A percentile compares a stretch with the other conserved stretches of the same genome.
phyloP scores from a whole-genome alignment of 2,329 filamentous ascomycete genomes.

The Nothopassalora personata region DNA sequence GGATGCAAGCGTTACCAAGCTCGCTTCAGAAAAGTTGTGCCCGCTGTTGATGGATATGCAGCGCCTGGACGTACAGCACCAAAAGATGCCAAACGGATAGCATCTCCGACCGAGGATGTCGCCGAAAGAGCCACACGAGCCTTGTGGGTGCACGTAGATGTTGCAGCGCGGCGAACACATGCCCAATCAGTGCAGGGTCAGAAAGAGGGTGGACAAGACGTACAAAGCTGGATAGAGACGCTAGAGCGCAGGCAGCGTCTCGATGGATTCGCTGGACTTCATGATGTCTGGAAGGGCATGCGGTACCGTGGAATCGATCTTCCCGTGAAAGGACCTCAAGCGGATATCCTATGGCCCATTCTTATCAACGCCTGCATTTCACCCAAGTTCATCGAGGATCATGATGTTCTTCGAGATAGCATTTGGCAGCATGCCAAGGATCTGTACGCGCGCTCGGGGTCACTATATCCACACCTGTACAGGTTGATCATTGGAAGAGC shows the following conservation, averaged over 20 bases:
- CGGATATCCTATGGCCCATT: slow-evolving; percentile 42
- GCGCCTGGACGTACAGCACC: neutral
- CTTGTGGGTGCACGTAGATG: slow-evolving; percentile 31
- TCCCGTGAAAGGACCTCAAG: slow-evolving; percentile 36
- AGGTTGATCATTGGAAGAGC: slow-evolving; percentile 39
- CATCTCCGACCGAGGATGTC: slow-evolving; percentile 1
- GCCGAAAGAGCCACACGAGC: slow-evolving; percentile 7
- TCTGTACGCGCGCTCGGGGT: slow-evolving; percentile 36
- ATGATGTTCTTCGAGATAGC: slow-evolving; percentile 29
- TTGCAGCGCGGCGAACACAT: slow-evolving; percentile 12
- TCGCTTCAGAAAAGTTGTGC: too few relatives aligned
- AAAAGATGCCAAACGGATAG: slow-evolving; percentile 4
- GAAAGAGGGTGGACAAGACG: slow-evolving; percentile 26
- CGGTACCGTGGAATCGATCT: slow-evolving; percentile 34
- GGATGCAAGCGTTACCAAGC: neutral
- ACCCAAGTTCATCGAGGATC: neutral
- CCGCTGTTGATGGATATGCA: too few relatives aligned
- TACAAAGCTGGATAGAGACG: slow-evolving; percentile 38
- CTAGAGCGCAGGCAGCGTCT: slow-evolving; percentile 39
- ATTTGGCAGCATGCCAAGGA: slow-evolving; percentile 39
- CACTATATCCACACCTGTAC: slow-evolving; percentile 39
- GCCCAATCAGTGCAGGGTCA: slow-evolving; percentile 31
- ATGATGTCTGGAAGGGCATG: slow-evolving; percentile 42
- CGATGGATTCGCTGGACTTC: slow-evolving; percentile 38
- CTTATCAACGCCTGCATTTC: slow-evolving; percentile 38